A percentile compares a stretch with the other conserved stretches of the same genome.
These are phyloP conservation scores for Dissoconium aciculare DNA, from an alignment of 2,329 filamentous ascomycete species.

Conservation along the genomic window DNA sequence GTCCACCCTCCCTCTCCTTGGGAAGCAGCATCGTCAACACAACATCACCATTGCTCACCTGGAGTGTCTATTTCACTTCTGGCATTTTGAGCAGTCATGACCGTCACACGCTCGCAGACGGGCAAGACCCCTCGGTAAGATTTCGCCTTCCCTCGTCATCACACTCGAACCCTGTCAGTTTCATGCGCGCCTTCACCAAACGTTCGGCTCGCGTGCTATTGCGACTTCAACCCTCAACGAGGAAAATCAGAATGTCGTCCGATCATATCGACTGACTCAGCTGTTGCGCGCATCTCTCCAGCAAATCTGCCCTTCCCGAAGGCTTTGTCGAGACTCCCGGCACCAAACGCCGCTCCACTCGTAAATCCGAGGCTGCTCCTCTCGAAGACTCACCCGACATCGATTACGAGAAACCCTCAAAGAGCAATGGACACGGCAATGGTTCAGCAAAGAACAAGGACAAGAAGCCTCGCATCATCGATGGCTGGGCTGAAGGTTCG, in stretches of 20 bases:
- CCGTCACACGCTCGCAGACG: conserved; percentile 32
- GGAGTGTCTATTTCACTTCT: too few species aligned
- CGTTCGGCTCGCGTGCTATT: too few species aligned
- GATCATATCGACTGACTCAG: not conserved
- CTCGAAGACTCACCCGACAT: conserved; percentile 24
- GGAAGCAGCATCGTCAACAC: not conserved
- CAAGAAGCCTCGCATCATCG: conserved; percentile 20
- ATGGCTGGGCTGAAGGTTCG: conserved; percentile 23
- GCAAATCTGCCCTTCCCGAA: conserved; percentile 27
- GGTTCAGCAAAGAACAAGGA: conserved; percentile 6
- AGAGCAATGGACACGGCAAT: conserved; percentile 6
- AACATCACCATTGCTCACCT: too few species aligned
- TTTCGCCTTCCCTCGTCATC: too few species aligned
- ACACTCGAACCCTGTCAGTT: too few species aligned
- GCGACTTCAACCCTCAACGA: too few species aligned
- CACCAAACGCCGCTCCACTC: conserved; percentile 26
- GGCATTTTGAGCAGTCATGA: too few species aligned
- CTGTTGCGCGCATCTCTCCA: conserved; percentile 3
- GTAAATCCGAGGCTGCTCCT: conserved; percentile 27
- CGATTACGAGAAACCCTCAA: conserved; percentile 10
- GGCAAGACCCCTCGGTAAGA: conserved; percentile 36
- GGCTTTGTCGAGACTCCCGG: conserved; percentile 37
- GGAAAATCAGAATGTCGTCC: conserved; percentile 1
- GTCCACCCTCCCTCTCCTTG: not conserved
- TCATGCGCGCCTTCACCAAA: too few species aligned